phyloP scores from a whole-genome alignment of 768 basidiomycete species.

The Paxillus involutus region DNA sequence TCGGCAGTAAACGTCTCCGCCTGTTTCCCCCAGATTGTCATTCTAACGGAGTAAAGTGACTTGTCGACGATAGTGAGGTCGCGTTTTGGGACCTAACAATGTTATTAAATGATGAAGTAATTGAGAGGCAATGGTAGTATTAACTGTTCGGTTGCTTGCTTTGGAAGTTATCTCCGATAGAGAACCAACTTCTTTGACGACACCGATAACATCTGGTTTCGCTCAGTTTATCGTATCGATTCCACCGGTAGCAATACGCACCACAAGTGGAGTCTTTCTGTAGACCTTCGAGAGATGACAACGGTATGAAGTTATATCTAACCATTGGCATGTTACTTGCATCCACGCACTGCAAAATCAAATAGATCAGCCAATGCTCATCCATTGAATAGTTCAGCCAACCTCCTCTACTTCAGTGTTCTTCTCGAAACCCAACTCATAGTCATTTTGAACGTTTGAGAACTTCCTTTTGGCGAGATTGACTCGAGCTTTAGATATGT shows the following conservation, averaged over 20 bases:
- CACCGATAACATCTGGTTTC: conserved; percentile 75
- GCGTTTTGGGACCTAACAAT: conserved; percentile 74
- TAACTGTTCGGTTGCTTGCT: conserved; percentile 60
- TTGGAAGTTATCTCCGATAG: conserved; percentile 74
- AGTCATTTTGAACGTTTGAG: conserved; percentile 85
- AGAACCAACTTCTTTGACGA: conserved; percentile 78
- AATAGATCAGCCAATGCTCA: conserved; percentile 5
- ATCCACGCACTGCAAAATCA: conserved; percentile 70
- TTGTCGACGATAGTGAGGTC: conserved; percentile 88
- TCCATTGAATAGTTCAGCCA: conserved; percentile 11
- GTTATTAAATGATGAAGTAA: conserved; percentile 2
- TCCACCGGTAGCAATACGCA: conserved; percentile 34
- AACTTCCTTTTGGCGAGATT: conserved; percentile 98
- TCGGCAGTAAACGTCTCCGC: conserved; percentile 75
- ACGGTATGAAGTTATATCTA: conserved; percentile 77
- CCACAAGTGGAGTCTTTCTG: conserved; percentile 85
- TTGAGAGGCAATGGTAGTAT: background rate
- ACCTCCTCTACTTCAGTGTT: conserved; percentile 87
- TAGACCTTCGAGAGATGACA: conserved; percentile 59
- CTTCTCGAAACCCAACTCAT: conserved; percentile 86
- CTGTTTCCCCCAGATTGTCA: conserved; percentile 96
- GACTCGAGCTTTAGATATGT: conserved; percentile 85
- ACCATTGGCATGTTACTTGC: conserved; percentile 72
- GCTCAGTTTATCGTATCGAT: background rate
- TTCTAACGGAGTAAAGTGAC: conserved; percentile 70